Base-by-base conservation (phyloP, 2,329 filamentous ascomycete species). In the Bipolaris oryzae region DNA sequence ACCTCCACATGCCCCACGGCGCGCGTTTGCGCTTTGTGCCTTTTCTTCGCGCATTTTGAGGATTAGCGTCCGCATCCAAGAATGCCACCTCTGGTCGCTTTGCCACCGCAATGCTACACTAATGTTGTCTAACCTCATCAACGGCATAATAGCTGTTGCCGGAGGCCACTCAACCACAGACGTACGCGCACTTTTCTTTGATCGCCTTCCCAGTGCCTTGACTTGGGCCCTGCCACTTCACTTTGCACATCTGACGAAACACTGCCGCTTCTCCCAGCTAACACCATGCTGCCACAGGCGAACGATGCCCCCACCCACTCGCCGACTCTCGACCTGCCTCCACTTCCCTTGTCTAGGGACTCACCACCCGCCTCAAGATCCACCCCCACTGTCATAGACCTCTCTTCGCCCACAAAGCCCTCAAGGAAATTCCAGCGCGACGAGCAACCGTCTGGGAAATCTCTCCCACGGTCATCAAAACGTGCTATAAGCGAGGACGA, bases 241-340 rank as follows among this genome's bases (percentile, higher is more conserved):
- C 28, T 13, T 31, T 34, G 55, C 35, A 37, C 38, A 23, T 5
- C 25, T 33, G 7, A 21, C 18, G 5, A 10, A 25, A 37, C 7
- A 31, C 34, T 20, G 21, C 42, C 37, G 18, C 25, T 49, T 13
- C 42, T 44, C 21, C 31, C 28, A 49, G 49, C 67, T 68, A 60
- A 70, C 57, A 15, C 48, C 52, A 64, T 66, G 63, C 43, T 46
- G 41, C 23, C 28, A n/a, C 58, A 72, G 69, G 41, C 58, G 52
- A 60, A 63, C 60, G 46, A 72, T 68, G 67, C 57, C 45, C 39
- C 44, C 23, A 33, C 42, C 38, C 38, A 34, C 33, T 49, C 55
- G 25, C 45, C 43, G 18, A 48, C 31, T 42, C 43, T 39, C 42
- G 50, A 43, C 39, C 42, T 58, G 33, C 55, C 57, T 50, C 42